Evolutionary conservation across 2,329 filamentous ascomycete genomes (phyloP).

Genomic region (Ophiostoma ulmi): DNA sequence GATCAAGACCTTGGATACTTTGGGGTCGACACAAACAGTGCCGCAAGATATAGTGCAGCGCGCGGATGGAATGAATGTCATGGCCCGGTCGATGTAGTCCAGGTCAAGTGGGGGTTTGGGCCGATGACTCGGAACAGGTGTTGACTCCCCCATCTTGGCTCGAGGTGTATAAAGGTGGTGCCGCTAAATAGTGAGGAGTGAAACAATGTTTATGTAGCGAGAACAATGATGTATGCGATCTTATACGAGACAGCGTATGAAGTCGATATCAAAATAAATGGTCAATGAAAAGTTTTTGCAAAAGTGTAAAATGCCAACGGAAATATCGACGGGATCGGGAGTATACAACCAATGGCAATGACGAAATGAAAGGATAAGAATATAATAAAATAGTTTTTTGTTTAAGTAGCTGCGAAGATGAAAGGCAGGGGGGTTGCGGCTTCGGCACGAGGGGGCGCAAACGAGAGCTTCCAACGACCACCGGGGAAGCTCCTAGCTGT

Average conservation of each 20-base stretch:
- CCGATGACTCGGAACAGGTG: not conserved
- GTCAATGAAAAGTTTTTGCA: not conserved
- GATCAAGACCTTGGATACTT: conserved; percentile 37
- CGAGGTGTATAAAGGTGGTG: not conserved
- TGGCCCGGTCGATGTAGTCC: conserved; percentile 33
- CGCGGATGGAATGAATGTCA: conserved; percentile 40
- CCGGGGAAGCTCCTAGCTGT: not conserved
- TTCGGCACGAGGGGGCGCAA: not conserved
- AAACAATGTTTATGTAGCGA: not conserved
- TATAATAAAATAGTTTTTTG: not conserved
- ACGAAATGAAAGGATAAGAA: not conserved
- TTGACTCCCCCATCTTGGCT: not conserved
- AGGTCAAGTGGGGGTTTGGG: conserved; percentile 28
- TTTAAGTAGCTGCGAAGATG: not conserved
- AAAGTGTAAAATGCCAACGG: not conserved
- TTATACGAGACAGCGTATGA: not conserved
- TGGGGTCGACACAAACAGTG: conserved; percentile 42
- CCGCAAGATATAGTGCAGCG: conserved; percentile 45
- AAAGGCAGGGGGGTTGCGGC: not conserved
- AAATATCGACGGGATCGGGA: not conserved
- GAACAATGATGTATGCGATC: not conserved
- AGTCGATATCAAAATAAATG: not conserved
- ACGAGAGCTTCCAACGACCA: not conserved
- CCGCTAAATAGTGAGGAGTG: not conserved
- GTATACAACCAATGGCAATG: not conserved